Evolutionary conservation across 2,329 filamentous ascomycete species (phyloP).

Genomic region (Aspergillus proliferans): DNA sequence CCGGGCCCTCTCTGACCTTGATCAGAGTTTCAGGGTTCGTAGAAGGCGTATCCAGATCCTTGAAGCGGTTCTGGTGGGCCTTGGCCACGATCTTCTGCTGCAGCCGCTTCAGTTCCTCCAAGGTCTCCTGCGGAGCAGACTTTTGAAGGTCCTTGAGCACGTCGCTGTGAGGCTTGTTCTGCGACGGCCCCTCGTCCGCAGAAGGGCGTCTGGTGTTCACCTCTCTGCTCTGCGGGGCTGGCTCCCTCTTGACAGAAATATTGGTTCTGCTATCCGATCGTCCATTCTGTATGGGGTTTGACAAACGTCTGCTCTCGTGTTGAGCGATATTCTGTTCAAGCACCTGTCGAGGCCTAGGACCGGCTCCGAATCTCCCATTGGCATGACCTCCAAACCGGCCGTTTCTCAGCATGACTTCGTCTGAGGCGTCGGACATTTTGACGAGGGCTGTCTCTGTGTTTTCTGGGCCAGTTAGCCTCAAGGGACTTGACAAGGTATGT

Average conservation of each 20-base stretch:
- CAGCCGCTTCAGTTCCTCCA: slow-evolving; percentile 16
- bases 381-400: slow-evolving; percentile 1
- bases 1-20: slow-evolving; percentile 22
- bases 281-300: neutral
- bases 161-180: neutral
- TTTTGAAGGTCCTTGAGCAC: slow-evolving; percentile 2
- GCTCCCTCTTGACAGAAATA: neutral
- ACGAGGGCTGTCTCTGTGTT: neutral
- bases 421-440: slow-evolving; percentile 12
- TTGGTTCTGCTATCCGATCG: neutral
- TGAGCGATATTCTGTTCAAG: neutral
- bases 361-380: neutral
- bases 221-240: neutral
- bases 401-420: slow-evolving; percentile 15
- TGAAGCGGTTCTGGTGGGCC: slow-evolving; percentile 8
- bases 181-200: neutral
- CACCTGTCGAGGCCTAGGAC: neutral
- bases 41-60: slow-evolving; percentile 3
- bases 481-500: too few relatives aligned
- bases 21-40: slow-evolving; percentile 16
- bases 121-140: slow-evolving; percentile 5
- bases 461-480: neutral
- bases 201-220: neutral
- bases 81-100: slow-evolving; percentile 13
- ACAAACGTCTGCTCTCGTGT: neutral